Base-by-base conservation (phyloP, 208 protist genomes). In the Trypanosomatidae sp. region DNA sequence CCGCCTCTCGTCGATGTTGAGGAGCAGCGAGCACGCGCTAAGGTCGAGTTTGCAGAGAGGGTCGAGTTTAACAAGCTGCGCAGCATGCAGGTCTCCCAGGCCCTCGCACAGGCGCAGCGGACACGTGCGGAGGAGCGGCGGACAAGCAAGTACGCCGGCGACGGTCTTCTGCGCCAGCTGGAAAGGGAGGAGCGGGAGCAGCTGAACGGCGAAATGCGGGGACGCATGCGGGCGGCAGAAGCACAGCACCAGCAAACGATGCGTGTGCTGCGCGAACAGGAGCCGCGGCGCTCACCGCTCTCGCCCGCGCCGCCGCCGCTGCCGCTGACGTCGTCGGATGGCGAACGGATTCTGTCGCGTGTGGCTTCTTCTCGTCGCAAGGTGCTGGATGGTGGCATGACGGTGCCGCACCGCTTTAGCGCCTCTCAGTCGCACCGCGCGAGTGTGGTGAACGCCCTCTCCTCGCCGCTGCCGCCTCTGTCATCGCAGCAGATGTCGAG, bases 1-100 rank as follows among this genome's bases (percentile, higher is more conserved):
- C 5, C 49, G 62, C 22, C 60, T 41, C 28, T 5, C 81, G 3
- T 12, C 6, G 33, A 13, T 6, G n/a, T 72, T n/a, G 74, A 83
- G 30, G 86, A 88, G 66, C 47, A 78, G 55, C 43, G 64, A 36
- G 64, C 25, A 19, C 83, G 87, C 1, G 39, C 41, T 3, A 59
- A 46, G 12, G 7, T 85, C n/a, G 15, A 60, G 30, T 9, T 55
- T 10, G 39, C 44, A 6, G 72, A 89, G 65, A 66, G 49, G 1
- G 46, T 25, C 6, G 13, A 49, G 12, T 62, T 79, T 15, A 53
- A 75, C 30, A 73, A 47, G 33, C 62, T 81, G 50, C 62, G 58
- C n/a, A 66, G 50, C 15, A n/a, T 55, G 1, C 77, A 89, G 41
- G 74, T 84, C 8, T 69, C 77, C 7, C 50, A 56, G 25, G 76